Evolutionary conservation across 768 basidiomycete genomes (phyloP).

Genomic region (Lactarius indigo): DNA sequence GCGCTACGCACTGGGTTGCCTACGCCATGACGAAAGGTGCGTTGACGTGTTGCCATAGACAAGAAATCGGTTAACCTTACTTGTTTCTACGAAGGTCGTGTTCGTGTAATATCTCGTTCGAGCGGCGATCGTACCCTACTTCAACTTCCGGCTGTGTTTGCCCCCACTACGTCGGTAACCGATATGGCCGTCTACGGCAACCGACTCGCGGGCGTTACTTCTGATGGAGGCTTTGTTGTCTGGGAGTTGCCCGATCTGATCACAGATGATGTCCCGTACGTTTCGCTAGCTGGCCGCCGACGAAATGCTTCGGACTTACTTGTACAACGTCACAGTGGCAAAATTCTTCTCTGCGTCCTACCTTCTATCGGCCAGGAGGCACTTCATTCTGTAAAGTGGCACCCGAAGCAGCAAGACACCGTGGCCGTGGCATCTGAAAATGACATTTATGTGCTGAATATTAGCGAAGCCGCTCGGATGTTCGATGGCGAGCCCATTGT

Average conservation of each 20-base stretch:
- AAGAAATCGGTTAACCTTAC: background rate
- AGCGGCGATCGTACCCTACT: constrained; percentile 84
- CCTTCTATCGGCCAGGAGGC: constrained; percentile 58
- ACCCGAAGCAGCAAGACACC: constrained; percentile 75
- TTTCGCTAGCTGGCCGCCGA: constrained; percentile 24
- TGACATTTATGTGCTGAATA: constrained; percentile 72
- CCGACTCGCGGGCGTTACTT: constrained; percentile 80
- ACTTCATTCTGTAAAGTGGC: constrained; percentile 84
- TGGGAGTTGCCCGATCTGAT: constrained; percentile 84
- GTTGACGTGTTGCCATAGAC: background rate
- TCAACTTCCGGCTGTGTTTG: constrained; percentile 65
- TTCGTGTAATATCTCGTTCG: constrained; percentile 83
- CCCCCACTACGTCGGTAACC: constrained; percentile 57
- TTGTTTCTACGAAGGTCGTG: constrained; percentile 49
- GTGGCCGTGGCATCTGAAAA: constrained; percentile 80
- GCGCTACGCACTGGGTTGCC: constrained; percentile 89
- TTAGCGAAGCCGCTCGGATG: constrained; percentile 55
- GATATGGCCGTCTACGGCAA: constrained; percentile 87
- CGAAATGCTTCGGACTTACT: constrained; percentile 2
- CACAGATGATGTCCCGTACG: constrained; percentile 83
- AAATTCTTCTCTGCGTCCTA: constrained; percentile 62
- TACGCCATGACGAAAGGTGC: constrained; percentile 86
- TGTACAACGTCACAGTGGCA: constrained; percentile 45
- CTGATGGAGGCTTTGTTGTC: constrained; percentile 84
- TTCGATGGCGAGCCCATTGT: constrained; percentile 64